Conservation (phyloP, 176 grass and related monocot genomes). For the Poa annua region DNA sequence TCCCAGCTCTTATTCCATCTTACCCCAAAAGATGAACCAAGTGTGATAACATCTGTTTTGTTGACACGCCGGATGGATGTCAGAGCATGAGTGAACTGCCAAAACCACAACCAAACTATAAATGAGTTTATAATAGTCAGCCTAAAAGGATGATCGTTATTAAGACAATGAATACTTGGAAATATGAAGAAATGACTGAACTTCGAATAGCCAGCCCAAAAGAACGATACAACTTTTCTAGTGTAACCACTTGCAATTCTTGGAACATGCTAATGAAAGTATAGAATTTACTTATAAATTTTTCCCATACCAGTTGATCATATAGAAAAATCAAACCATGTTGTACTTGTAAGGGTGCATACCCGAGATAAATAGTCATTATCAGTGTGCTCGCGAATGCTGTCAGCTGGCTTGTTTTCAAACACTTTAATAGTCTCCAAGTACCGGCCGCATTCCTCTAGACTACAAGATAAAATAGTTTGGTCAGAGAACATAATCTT, state of each 20-base stretch:
- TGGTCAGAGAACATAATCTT: conserved; percentile 26
- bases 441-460: conserved; percentile 93
- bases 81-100: conserved; percentile 79
- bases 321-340: conserved; percentile 31
- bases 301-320: not conserved
- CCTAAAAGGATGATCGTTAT: too few relatives aligned
- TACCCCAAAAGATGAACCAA: conserved; percentile 96
- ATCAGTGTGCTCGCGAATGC: conserved; percentile 80
- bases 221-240: not conserved
- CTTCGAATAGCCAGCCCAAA: not conserved
- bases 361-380: conserved; percentile 93
- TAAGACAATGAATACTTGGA: not conserved
- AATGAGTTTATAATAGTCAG: not conserved
- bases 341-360: conserved; percentile 30
- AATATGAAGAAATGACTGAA: not conserved
- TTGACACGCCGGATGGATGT: conserved; percentile 86
- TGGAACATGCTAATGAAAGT: conserved; percentile 9
- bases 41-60: conserved; percentile 88
- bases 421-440: conserved; percentile 99
- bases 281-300: not conserved
- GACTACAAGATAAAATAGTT: conserved; percentile 56
- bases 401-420: conserved; percentile 95
- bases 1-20: conserved; percentile 42
- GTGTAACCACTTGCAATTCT: conserved; percentile 14
- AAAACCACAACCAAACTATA: conserved; percentile 49